Evolutionary conservation across 805 yeast genomes (phyloP), one percentile per base, ranked within the genome.

Genomic region (Pichia exigua): DNA sequence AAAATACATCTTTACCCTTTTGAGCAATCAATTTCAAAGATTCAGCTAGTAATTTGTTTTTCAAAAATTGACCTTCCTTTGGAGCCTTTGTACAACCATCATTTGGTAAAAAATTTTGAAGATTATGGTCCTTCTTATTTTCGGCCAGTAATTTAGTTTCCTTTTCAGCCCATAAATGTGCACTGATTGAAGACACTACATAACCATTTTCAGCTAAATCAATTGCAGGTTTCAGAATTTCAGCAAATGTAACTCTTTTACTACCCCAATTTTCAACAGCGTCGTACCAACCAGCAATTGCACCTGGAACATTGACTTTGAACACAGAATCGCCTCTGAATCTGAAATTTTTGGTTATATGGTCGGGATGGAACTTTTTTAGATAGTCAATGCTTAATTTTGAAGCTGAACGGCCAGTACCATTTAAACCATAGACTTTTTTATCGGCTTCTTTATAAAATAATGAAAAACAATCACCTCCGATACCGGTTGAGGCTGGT

Each of bases 241-340:
- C 82, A 2, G 65, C 77, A 59, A 85, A 65, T 0, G 80, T 59
- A 13, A 86, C 79, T 9, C 78, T 78, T 2, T 86, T 85, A 27
- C 86, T 79, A 1, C 95, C 94, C 87, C 90, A 86, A 53, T 66
- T 70, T 42, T 78, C 81, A 40, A 77, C 68, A 3, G 87, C 77
- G 64, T 86, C 94, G 44, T 74, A 63, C 94, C 94, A 87, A 0
- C 88, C 92, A 7, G 88, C 87, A 46, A 85, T 74, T 1, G 88
- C 83, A 5, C 95, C 95, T 0, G 94, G 94, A 5, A 86, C 90
- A 48, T 82, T 83, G 9, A 83, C 78, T 0, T 84, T 67, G 52
- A 79, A 79, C 3, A 81, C 76, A 2, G 87, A 82, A 30, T 69
- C 68, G 13, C 59, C 59, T 0, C 79, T 79, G 30, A 85, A 69